phyloP scores from a whole-genome alignment of 176 grass and related monocot genomes.

The Avena eriantha region DNA sequence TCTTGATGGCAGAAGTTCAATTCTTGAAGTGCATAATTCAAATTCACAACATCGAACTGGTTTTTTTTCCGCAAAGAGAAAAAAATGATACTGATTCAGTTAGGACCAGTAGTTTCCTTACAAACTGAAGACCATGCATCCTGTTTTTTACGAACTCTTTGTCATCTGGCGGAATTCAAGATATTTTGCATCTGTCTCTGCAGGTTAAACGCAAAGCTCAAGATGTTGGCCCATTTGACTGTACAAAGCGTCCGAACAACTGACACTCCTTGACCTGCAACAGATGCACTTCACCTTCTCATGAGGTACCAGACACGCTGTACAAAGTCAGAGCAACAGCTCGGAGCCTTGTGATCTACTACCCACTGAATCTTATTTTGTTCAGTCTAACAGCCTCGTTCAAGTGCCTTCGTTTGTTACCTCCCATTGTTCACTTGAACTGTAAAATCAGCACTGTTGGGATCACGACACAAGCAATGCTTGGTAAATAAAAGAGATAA shows the following conservation, averaged over 20 bases:
- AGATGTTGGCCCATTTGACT: constrained; percentile 70
- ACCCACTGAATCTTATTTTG: constrained; percentile 27
- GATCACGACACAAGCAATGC: constrained; percentile 27
- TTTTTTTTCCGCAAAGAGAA: background rate
- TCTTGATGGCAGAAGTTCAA: background rate
- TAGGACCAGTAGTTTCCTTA: background rate
- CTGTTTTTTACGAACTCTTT: background rate
- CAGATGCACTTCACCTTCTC: background rate
- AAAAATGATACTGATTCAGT: background rate
- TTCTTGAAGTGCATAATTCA: constrained; percentile 21
- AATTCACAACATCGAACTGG: background rate
- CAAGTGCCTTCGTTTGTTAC: constrained; percentile 5
- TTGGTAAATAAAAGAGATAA: constrained; percentile 20
- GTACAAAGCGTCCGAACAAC: constrained; percentile 59
- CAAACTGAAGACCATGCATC: background rate
- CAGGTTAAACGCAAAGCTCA: constrained; percentile 79
- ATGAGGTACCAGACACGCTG: constrained; percentile 9
- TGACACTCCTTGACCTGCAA: constrained; percentile 24
- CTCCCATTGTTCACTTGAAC: background rate
- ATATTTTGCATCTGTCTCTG: background rate
- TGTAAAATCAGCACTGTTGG: background rate
- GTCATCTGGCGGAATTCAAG: background rate
- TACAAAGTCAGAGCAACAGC: constrained; percentile 30
- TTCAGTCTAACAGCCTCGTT: constrained; percentile 17
- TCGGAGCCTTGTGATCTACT: background rate